These are phyloP conservation scores for Arachnomyces sp. DNA, from an alignment of 2,329 filamentous ascomycete species.

Conservation along the genomic window DNA sequence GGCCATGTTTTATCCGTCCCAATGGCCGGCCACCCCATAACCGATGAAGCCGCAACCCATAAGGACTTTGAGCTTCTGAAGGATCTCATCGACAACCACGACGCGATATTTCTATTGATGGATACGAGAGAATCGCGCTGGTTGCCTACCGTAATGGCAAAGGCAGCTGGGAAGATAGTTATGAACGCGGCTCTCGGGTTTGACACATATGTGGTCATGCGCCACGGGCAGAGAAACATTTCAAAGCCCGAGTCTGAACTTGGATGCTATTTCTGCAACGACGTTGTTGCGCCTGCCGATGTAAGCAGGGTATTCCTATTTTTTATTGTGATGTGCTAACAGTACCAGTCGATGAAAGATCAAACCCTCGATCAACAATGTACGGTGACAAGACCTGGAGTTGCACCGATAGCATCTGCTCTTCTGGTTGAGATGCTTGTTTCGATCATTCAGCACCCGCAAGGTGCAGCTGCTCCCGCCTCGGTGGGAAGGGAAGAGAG, in stretches of 20 bases:
- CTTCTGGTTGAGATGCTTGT: conserved; percentile 83
- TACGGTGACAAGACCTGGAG: conserved; percentile 87
- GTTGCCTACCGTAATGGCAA: conserved; percentile 94
- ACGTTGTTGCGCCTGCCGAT: conserved; percentile 88
- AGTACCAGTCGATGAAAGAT: conserved; percentile 74
- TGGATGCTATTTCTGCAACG: conserved; percentile 97
- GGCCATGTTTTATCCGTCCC: conserved; percentile 81
- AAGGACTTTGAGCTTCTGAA: conserved; percentile 68
- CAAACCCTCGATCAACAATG: conserved; percentile 96
- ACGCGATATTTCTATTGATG: conserved; percentile 94
- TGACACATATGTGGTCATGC: conserved; percentile 95
- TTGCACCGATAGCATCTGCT: conserved; percentile 85
- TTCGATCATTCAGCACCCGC: conserved; percentile 78
- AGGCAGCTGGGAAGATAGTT: conserved; percentile 85
- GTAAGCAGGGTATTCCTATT: conserved; percentile 46
- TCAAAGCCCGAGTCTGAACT: conserved; percentile 56
- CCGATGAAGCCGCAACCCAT: conserved; percentile 60
- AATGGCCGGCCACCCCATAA: conserved; percentile 88
- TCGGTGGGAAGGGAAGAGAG: conserved; percentile 25
- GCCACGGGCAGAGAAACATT: conserved; percentile 64
- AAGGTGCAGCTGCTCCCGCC: conserved; percentile 35
- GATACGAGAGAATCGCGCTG: conserved; percentile 90
- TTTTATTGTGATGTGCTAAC: conserved; percentile 18
- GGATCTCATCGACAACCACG: conserved; percentile 70
- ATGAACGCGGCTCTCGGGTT: conserved; percentile 96